These are phyloP conservation scores for Neurospora sp. DNA, from an alignment of 495 filamentous ascomycete species.

Conservation along the genomic window DNA sequence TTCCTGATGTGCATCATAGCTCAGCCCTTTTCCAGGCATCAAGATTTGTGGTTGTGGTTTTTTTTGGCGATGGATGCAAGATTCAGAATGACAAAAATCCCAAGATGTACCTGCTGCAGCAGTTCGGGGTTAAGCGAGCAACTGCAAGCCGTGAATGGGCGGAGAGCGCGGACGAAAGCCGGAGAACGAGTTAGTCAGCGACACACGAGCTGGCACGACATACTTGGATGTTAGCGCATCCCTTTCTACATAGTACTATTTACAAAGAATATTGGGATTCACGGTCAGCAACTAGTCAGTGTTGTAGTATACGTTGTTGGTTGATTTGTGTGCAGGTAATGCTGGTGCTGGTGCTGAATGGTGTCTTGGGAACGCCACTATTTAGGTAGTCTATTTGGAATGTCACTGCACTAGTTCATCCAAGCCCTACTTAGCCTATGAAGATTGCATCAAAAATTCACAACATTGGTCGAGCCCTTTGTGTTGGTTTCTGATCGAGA, in stretches of 20 bases:
- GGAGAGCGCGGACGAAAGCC: background rate
- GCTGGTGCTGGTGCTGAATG: background rate
- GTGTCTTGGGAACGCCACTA: background rate
- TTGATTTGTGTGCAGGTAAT: background rate
- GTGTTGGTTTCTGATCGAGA: background rate
- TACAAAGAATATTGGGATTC: background rate
- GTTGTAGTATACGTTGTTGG: background rate
- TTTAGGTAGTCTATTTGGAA: background rate
- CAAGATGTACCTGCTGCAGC: background rate
- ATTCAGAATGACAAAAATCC: background rate
- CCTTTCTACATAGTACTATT: background rate
- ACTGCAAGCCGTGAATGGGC: background rate
- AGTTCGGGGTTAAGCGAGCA: background rate
- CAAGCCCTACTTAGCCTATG: background rate
- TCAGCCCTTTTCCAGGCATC: background rate
- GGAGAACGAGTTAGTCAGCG: background rate
- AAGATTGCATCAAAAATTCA: background rate
- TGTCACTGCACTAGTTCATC: no score
- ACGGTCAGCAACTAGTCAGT: background rate
- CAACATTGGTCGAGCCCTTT: background rate
- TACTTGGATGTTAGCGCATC: background rate
- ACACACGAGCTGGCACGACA: background rate
- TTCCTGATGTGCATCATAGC: background rate
- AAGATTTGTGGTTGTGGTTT: background rate
- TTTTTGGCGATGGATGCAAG: background rate